phyloP scores from a whole-genome alignment of 2,329 filamentous ascomycete genomes.

The Fusarium beomiforme region DNA sequence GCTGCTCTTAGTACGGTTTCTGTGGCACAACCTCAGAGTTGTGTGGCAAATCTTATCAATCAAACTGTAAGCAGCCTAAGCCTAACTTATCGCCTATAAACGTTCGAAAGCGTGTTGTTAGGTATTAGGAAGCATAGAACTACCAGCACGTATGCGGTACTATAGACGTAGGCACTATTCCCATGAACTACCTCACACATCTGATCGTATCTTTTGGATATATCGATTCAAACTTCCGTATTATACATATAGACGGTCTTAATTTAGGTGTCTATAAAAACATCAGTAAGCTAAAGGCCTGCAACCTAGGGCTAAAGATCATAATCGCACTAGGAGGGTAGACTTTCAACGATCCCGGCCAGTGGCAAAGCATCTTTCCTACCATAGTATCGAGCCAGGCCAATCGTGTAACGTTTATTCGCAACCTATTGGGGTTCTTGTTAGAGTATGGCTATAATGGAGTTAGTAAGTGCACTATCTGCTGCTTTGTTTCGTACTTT shows the following conservation, averaged over 20 bases:
- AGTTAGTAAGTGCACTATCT: slow-evolving; percentile 1
- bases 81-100: background rate
- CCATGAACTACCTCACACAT: background rate
- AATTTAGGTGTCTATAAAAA: slow-evolving; percentile 20
- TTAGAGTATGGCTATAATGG: slow-evolving; percentile 42
- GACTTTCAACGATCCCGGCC: slow-evolving; percentile 44
- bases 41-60: background rate
- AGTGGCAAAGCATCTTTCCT: slow-evolving; percentile 38
- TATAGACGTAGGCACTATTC: background rate
- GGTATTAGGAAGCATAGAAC: background rate
- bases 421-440: slow-evolving; percentile 41
- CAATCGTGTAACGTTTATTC: slow-evolving; percentile 50
- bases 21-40: background rate
- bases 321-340: slow-evolving; percentile 55
- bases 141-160: background rate
- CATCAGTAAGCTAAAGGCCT: slow-evolving; percentile 47
- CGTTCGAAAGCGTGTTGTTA: background rate
- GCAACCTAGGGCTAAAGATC: slow-evolving; percentile 40
- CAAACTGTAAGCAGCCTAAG: background rate
- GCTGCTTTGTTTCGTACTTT: background rate
- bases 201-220: background rate
- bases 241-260: background rate
- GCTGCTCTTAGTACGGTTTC: background rate
- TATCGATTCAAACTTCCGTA: background rate
- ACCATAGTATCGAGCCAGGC: slow-evolving; percentile 31